These are phyloP conservation scores for Schizothecium vesticola DNA, from an alignment of 495 filamentous ascomycete genomes.

Conservation along the genomic window DNA sequence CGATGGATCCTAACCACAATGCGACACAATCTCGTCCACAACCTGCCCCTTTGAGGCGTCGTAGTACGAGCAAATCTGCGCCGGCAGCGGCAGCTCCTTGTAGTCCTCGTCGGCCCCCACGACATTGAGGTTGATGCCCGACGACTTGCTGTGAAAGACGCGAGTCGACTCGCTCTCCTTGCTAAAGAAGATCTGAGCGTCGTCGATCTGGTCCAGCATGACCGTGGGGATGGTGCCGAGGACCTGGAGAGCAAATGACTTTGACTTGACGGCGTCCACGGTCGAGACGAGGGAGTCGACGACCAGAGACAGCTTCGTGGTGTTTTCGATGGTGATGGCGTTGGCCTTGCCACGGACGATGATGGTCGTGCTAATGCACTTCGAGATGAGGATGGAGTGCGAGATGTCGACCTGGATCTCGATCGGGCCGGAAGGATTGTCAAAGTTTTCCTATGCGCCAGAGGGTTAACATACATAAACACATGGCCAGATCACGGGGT, in stretches of 20 bases:
- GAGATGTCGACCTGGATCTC: slow-evolving; percentile 72
- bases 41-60: slow-evolving; percentile 62
- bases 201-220: slow-evolving; percentile 88
- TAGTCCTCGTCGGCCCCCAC: slow-evolving; percentile 69
- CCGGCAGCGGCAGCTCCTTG: slow-evolving; percentile 76
- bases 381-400: slow-evolving; percentile 87
- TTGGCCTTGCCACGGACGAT: slow-evolving; percentile 89
- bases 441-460: slow-evolving; percentile 73
- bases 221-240: slow-evolving; percentile 78
- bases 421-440: slow-evolving; percentile 64
- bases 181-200: slow-evolving; percentile 77
- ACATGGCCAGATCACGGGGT: not conserved
- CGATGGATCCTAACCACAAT: slow-evolving; percentile 52
- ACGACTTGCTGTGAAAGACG: slow-evolving; percentile 82
- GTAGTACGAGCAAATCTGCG: slow-evolving; percentile 80
- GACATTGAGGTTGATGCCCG: slow-evolving; percentile 78
- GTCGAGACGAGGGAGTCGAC: slow-evolving; percentile 85
- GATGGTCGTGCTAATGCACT: slow-evolving; percentile 85
- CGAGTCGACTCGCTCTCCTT: slow-evolving; percentile 71
- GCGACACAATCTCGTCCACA: slow-evolving; percentile 84
- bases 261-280: slow-evolving; percentile 88
- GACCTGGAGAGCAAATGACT: slow-evolving; percentile 88
- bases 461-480: not conserved
- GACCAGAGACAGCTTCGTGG: slow-evolving; percentile 72
- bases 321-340: slow-evolving; percentile 90